phyloP scores from a whole-genome alignment of 345 rosid species.

The Cardamine chenopodiifolia region DNA sequence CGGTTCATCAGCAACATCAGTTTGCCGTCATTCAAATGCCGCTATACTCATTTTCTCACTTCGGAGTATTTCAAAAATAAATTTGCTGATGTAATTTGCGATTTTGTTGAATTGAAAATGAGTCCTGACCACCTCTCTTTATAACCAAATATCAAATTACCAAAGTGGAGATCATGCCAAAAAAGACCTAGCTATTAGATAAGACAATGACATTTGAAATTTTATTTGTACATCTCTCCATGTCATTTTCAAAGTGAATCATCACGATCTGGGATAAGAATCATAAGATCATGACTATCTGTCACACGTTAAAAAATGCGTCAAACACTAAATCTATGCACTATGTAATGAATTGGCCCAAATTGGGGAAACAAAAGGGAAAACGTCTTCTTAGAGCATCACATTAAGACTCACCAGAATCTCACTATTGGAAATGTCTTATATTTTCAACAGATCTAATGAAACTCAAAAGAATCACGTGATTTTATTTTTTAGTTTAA shows the following conservation, averaged over 20 bases:
- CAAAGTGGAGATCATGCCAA: not conserved
- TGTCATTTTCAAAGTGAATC: constrained; percentile 37
- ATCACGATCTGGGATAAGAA: constrained; percentile 17
- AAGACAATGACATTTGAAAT: constrained; percentile 4
- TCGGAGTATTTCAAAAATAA: too few relatives aligned
- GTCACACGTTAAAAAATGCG: not conserved
- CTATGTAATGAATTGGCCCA: constrained; percentile 5
- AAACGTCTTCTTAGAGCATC: not conserved
- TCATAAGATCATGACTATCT: not conserved
- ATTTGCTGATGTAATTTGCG: too few relatives aligned
- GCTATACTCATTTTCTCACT: too few relatives aligned
- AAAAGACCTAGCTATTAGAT: not conserved
- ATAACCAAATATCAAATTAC: constrained; percentile 1
- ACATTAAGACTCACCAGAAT: too few relatives aligned
- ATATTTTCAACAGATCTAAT: constrained; percentile 6
- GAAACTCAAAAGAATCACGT: constrained; percentile 12
- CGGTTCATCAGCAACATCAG: too few relatives aligned
- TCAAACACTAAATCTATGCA: constrained; percentile 9
- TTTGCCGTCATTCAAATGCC: too few relatives aligned
- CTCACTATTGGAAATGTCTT: too few relatives aligned
- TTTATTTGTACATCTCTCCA: not conserved
- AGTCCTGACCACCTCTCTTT: too few relatives aligned
- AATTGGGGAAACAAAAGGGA: constrained; percentile 8
- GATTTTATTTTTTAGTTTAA: not conserved
- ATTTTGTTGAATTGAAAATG: too few relatives aligned